A percentile compares a stretch with the other conserved stretches of the same genome.
Evolutionary conservation across 345 rosid species (phyloP).

Genomic region (Eucalyptus albens): DNA sequence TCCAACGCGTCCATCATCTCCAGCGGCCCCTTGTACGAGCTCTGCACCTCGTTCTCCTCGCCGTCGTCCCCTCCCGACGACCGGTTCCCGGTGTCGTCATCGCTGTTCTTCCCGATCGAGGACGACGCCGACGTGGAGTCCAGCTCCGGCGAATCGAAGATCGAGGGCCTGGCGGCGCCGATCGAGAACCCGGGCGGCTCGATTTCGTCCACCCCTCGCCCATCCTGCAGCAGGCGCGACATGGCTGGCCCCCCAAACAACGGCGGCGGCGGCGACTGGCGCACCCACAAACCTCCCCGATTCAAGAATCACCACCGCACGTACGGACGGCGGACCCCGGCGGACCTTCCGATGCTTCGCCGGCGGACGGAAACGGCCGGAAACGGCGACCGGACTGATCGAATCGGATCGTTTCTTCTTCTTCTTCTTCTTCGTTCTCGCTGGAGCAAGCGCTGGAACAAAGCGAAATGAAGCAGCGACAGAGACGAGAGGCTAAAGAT

Average conservation of each 20-base stretch:
- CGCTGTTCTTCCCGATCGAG: conserved; percentile 57
- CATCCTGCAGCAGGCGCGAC: not conserved
- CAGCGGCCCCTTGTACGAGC: conserved; percentile 35
- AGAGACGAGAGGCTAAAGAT: not conserved
- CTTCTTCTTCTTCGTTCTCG: not conserved
- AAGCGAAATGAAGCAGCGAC: not conserved
- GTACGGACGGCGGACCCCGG: not conserved
- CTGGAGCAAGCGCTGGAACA: not conserved
- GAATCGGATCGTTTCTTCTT: not conserved
- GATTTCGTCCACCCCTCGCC: not conserved
- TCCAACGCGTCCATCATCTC: conserved; percentile 50
- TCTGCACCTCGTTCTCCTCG: conserved; percentile 48
- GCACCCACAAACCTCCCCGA: too few relatives aligned
- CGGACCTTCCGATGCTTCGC: not conserved
- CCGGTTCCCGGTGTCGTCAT: conserved; percentile 5
- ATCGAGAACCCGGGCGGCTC: not conserved
- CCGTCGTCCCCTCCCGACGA: conserved; percentile 21
- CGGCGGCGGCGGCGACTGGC: too few relatives aligned
- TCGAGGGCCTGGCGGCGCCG: not conserved
- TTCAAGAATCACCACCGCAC: too few relatives aligned
- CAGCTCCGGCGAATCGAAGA: not conserved
- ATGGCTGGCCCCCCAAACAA: not conserved
- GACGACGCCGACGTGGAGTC: conserved; percentile 7
- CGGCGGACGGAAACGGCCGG: not conserved
- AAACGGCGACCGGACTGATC: not conserved